Percentiles rank a stretch among this genome's conserved stretches.
Evolutionary conservation across 2,329 filamentous ascomycete species (phyloP).

Genomic region (Pseudopyricularia javanii): DNA sequence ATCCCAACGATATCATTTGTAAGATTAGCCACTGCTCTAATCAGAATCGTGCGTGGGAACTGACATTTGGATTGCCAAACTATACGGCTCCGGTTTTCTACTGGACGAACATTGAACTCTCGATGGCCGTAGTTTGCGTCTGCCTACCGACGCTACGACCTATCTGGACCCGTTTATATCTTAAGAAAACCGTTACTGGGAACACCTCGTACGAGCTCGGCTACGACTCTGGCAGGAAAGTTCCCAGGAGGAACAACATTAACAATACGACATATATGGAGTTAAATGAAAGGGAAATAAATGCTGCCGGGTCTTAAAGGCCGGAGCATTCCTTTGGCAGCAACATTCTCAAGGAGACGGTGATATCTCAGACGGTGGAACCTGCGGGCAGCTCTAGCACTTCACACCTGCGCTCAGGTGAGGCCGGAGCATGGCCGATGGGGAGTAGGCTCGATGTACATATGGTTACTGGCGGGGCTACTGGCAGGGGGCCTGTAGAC

Average conservation of each 20-base stretch:
- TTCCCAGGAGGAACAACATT: neutral
- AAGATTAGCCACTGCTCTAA: neutral
- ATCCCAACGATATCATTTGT: neutral
- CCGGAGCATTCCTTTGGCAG: neutral
- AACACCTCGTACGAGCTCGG: neutral
- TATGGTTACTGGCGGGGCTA: neutral
- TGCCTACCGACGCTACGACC: neutral
- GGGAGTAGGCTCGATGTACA: neutral
- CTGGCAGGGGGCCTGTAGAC: neutral
- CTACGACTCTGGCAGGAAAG: neutral
- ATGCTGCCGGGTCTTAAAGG: neutral
- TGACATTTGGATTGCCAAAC: neutral
- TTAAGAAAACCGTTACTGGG: neutral
- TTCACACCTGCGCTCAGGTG: neutral
- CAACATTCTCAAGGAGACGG: neutral
- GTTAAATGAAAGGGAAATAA: neutral
- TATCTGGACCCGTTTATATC: neutral
- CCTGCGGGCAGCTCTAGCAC: neutral
- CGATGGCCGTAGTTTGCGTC: neutral
- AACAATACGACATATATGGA: neutral
- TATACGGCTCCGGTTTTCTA: neutral
- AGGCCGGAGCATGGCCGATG: neutral
- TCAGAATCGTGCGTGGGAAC: neutral
- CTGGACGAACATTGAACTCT: neutral
- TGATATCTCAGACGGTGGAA: neutral